A percentile compares a stretch with the other conserved stretches of the same genome.
phyloP scores from a whole-genome alignment of 2,329 filamentous ascomycete genomes.

The Penicillium sumatraense region DNA sequence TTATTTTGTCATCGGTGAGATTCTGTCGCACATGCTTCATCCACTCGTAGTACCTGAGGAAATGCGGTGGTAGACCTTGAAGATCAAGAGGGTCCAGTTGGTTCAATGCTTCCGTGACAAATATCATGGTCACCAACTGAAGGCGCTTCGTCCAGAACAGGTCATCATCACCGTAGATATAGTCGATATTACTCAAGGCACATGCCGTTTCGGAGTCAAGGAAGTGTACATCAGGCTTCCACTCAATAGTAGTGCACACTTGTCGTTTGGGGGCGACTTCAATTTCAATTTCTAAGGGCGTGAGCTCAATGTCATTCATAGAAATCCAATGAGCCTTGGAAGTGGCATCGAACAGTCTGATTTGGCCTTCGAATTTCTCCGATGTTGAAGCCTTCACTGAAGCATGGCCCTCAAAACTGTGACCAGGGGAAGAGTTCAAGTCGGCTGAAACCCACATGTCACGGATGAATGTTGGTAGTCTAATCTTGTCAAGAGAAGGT shows the following conservation, averaged over 20 bases:
- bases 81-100: conserved; percentile 21
- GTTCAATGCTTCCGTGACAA: conserved; percentile 33
- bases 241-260: conserved; percentile 32
- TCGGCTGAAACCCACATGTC: conserved; percentile 39
- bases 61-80: conserved; percentile 27
- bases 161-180: conserved; percentile 10
- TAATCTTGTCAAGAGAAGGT: conserved; percentile 25
- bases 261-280: conserved; percentile 17
- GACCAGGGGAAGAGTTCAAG: conserved; percentile 21
- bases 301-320: conserved; percentile 34
- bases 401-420: conserved; percentile 31
- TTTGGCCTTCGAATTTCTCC: conserved; percentile 23
- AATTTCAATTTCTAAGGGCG: conserved; percentile 30
- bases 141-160: conserved; percentile 27
- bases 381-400: conserved; percentile 13
- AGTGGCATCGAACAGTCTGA: conserved; percentile 22
- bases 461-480: conserved; percentile 36
- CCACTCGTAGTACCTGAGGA: conserved; percentile 36
- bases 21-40: conserved; percentile 26
- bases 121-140: conserved; percentile 35
- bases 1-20: conserved; percentile 26
- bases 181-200: conserved; percentile 8
- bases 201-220: conserved; percentile 21
- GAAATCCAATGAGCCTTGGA: conserved; percentile 18
- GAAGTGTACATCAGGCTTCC: conserved; percentile 31